Evolutionary conservation across 225 moss, liverwort and hornwort species (phyloP).

Genomic region (Takakia lepidozioides): DNA sequence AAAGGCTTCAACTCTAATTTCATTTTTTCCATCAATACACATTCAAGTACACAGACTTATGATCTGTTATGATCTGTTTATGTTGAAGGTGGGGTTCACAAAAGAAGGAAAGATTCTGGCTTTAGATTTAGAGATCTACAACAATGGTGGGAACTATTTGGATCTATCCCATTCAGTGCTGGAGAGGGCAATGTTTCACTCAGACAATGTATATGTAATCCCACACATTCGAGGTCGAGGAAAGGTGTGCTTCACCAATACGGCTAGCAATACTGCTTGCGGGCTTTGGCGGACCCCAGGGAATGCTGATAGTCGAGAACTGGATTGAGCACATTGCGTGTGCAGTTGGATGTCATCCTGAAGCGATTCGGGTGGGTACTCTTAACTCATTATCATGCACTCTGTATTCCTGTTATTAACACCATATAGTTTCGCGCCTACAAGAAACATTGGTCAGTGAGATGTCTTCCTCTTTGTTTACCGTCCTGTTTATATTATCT

Average conservation of each 20-base stretch:
- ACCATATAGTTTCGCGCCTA: too few relatives aligned
- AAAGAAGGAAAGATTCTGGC: constrained; percentile 79
- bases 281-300: constrained; percentile 97
- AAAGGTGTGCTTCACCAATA: constrained; percentile 65
- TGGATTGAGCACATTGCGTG: constrained; percentile 89
- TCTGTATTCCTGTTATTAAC: too few relatives aligned
- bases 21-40: too few relatives aligned
- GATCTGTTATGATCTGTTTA: too few relatives aligned
- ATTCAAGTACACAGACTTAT: too few relatives aligned
- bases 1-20: too few relatives aligned
- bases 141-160: constrained; percentile 77
- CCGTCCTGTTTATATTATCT: too few relatives aligned
- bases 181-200: constrained; percentile 93
- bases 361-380: constrained; percentile 77
- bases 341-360: constrained; percentile 57
- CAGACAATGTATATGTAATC: constrained; percentile 81
- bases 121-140: constrained; percentile 60
- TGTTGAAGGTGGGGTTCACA: constrained; percentile 76
- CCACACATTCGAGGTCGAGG: constrained; percentile 73
- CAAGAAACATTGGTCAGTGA: too few relatives aligned
- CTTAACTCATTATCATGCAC: too few relatives aligned
- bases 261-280: constrained; percentile 87
- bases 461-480: too few relatives aligned
- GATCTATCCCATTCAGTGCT: constrained; percentile 86
- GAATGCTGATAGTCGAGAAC: constrained; percentile 84